phyloP scores from a whole-genome alignment of 257 asterid species.

The Ocimum tenuiflorum region DNA sequence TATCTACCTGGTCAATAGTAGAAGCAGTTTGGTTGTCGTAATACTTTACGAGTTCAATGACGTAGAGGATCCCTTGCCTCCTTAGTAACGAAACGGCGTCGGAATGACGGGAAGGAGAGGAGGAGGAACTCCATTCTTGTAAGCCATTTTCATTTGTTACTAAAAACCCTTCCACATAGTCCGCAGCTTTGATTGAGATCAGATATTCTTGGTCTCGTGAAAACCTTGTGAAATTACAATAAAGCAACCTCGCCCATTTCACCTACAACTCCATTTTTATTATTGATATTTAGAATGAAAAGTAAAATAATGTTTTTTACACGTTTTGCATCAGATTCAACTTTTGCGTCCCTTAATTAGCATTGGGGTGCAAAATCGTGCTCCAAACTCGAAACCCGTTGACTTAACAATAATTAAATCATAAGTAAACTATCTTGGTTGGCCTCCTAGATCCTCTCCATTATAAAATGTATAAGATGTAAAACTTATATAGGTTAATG shows the following conservation, averaged over 20 bases:
- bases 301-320: too few relatives aligned
- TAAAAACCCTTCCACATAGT: conserved; percentile 44
- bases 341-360: too few relatives aligned
- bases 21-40: conserved; percentile 28
- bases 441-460: too few relatives aligned
- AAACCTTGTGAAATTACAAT: conserved; percentile 28
- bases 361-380: too few relatives aligned
- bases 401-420: not conserved
- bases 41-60: conserved; percentile 48
- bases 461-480: too few relatives aligned
- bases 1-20: conserved; percentile 35
- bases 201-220: conserved; percentile 37
- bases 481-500: not conserved
- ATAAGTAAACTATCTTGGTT: too few relatives aligned
- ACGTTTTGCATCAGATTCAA: too few relatives aligned
- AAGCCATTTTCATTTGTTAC: conserved; percentile 22
- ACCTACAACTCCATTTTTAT: conserved; percentile 2
- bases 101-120: conserved; percentile 29
- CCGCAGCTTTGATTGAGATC: conserved; percentile 20
- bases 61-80: conserved; percentile 35
- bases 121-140: conserved; percentile 33
- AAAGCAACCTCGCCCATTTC: conserved; percentile 38
- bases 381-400: not conserved
- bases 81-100: conserved; percentile 24
- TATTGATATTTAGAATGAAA: too few relatives aligned